Percentiles rank a stretch among this genome's conserved stretches.
Evolutionary conservation across 1,284 basidiomycete genomes (phyloP).

Genomic region (Trichosporon faecale): DNA sequence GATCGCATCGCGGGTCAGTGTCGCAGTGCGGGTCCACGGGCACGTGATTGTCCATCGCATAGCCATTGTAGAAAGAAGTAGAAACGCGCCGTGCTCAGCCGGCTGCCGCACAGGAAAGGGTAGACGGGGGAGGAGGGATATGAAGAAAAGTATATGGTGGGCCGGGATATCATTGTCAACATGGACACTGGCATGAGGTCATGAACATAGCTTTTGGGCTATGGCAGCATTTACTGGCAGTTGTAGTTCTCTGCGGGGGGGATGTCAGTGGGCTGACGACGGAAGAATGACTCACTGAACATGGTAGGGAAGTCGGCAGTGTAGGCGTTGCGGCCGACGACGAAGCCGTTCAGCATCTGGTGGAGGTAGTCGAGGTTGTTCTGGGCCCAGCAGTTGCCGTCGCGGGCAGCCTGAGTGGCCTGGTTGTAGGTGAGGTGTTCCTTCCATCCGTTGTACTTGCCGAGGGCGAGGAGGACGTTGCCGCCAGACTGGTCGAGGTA

Average conservation of each 20-base stretch:
- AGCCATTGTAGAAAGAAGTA: not conserved
- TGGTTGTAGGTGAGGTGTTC: conserved; percentile 58
- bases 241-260: conserved; percentile 6
- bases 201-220: not conserved
- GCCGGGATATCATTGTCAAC: not conserved
- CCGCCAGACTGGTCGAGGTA: conserved; percentile 55
- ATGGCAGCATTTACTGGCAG: not conserved
- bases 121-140: not conserved
- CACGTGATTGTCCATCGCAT: conserved; percentile 4
- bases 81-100: not conserved
- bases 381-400: conserved; percentile 62
- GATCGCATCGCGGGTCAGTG: not conserved
- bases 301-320: not conserved
- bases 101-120: not conserved
- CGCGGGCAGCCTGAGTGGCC: conserved; percentile 1
- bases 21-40: not conserved
- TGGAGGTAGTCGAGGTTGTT: conserved; percentile 62
- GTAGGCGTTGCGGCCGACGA: conserved; percentile 7
- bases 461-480: conserved; percentile 62
- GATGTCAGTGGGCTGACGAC: not conserved
- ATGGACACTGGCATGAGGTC: not conserved
- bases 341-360: conserved; percentile 71
- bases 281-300: not conserved
- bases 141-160: not conserved
- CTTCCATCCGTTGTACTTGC: conserved; percentile 76